Base-by-base conservation (phyloP, 306 rosid genomes). In the Morella rubra region DNA sequence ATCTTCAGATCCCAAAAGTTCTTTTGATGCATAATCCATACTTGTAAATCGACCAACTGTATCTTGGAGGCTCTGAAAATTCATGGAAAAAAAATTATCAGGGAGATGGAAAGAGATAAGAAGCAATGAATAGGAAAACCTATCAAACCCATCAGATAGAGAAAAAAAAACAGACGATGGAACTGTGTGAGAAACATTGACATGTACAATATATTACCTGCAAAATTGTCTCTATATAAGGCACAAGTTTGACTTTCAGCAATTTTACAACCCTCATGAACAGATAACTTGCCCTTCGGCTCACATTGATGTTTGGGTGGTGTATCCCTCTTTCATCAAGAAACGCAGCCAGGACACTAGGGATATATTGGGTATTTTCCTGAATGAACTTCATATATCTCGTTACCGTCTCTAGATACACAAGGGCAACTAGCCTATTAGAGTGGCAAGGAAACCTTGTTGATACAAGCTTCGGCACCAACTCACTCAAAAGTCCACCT, bases 251-350 rank as follows among this genome's bases (percentile, higher is more conserved):
- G 86, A 88, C 84, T 85, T 87, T 95, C 82, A 95, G 84, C 86
- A 90, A 81, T 80, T 90, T 95, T 69, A 95, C 99, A 72, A 90
- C 89, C 91, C 96, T 91, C 99, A 92, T 89, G 75, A 92, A 92
- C 74, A 91, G 88, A 87, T 95, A 95, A 79, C 97, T 89, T 47
- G 98, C 98, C 86, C 99, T 90, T 75, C 90, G 87, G 76, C 92
- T 89, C 54, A 95, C 97, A 67, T 89, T 89, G 84, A 86, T 74
- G 76, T 89, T 95, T 55, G 90, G 86, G 81, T 95, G 99, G 86
- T 87, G 97, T 86, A 92, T 88, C 52, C 99, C 97, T 82, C 99
- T 90, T 80, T 95, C 99, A 85, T 95, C 99, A 69, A 95, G 99
- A 86, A 92, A 95, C 72, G 92, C 96, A 84, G 92, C 72, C 76